These are phyloP conservation scores for Claviceps digitariae DNA, from an alignment of 2,329 filamentous ascomycete species.

Conservation along the genomic window DNA sequence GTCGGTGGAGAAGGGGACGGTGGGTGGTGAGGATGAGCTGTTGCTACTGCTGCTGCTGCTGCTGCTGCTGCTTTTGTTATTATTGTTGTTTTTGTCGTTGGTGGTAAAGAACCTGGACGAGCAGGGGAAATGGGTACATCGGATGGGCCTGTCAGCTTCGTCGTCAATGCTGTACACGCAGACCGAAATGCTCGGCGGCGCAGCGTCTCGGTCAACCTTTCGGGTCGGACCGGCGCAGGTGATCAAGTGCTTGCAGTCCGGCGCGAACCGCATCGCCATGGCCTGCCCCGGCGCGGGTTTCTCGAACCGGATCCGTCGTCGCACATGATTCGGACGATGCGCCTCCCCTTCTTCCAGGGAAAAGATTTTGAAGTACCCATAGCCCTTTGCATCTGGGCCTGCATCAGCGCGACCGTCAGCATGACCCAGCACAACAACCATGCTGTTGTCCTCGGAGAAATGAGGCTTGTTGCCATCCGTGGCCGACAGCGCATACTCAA, in stretches of 20 bases:
- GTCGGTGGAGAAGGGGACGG: not conserved
- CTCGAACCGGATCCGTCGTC: not conserved
- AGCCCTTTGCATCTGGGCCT: not conserved
- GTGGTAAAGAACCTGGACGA: not conserved
- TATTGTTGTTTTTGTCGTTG: too few species aligned
- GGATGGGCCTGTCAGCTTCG: not conserved
- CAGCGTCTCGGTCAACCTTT: not conserved
- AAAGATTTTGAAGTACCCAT: not conserved
- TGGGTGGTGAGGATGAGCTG: not conserved
- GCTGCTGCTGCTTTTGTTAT: not conserved
- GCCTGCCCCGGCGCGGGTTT: conserved; percentile 2
- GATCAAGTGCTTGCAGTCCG: conserved; percentile 4
- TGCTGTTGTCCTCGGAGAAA: conserved; percentile 4
- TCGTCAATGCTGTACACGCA: not conserved
- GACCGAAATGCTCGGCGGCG: conserved; percentile 3
- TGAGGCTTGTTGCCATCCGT: conserved; percentile 4
- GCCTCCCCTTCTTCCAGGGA: not conserved
- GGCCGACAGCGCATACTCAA: not conserved
- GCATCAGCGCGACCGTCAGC: not conserved
- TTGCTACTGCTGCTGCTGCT: not conserved
- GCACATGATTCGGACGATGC: not conserved
- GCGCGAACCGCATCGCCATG: conserved; percentile 4
- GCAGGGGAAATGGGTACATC: not conserved
- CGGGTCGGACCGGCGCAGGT: conserved; percentile 2
- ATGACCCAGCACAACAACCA: conserved; percentile 1